Evolutionary conservation across 2,329 filamentous ascomycete genomes (phyloP).

Genomic region (Aschersonia sp.): DNA sequence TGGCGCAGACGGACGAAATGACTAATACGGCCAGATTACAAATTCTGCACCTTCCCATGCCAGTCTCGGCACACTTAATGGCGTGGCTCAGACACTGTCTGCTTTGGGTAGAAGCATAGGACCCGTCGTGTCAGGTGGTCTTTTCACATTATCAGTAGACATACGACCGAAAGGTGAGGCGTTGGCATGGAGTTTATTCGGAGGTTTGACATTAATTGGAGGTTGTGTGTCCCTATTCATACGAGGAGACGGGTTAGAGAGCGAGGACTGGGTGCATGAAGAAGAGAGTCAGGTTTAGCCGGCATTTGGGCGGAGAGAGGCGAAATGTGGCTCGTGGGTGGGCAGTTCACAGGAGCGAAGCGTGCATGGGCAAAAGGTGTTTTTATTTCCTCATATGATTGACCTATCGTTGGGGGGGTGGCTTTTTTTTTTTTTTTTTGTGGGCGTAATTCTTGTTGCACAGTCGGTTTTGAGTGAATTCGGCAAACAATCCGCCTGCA

Average conservation of each 20-base stretch:
- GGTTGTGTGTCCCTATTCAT: slow-evolving; percentile 73
- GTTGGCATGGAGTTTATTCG: slow-evolving; percentile 77
- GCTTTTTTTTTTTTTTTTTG: too few species aligned
- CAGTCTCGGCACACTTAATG: slow-evolving; percentile 80
- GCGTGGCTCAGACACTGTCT: slow-evolving; percentile 83
- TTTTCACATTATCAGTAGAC: slow-evolving; percentile 67
- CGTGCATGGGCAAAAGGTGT: background rate
- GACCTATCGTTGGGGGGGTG: too few species aligned
- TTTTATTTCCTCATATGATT: background rate
- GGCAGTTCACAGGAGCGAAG: background rate
- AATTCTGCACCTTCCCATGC: slow-evolving; percentile 81
- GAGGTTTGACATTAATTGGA: slow-evolving; percentile 64
- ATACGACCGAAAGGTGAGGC: slow-evolving; percentile 70
- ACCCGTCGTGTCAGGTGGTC: slow-evolving; percentile 71
- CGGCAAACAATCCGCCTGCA: too few species aligned
- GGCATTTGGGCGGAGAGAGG: background rate
- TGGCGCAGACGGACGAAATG: background rate
- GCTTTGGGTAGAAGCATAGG: slow-evolving; percentile 80
- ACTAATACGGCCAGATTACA: slow-evolving; percentile 49
- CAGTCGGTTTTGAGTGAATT: too few species aligned
- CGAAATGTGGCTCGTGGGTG: background rate
- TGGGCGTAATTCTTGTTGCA: too few species aligned
- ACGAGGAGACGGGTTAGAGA: slow-evolving; percentile 45
- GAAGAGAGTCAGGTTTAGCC: background rate
- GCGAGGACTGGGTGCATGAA: slow-evolving; percentile 32